Percentiles rank a stretch among this genome's conserved stretches.
Conservation (phyloP, 2,329 filamentous ascomycete genomes). For the Stagonosporopsis cucurbitacearum region DNA sequence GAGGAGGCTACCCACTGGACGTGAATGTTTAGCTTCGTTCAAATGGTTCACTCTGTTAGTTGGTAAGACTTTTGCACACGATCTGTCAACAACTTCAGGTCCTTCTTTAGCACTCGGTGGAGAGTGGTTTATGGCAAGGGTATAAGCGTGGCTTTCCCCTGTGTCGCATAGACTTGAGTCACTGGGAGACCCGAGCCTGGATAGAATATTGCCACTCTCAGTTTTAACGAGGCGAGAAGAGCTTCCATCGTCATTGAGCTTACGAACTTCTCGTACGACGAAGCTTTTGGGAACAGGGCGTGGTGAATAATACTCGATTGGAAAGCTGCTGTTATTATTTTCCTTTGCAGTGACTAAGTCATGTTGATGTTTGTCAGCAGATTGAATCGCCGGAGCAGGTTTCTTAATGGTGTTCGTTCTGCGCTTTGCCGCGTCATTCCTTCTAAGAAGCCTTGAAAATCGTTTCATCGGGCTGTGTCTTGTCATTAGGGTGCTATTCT, state of each 20-base stretch:
- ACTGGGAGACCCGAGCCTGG: not conserved
- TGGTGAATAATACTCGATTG: not conserved
- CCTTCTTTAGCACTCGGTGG: not conserved
- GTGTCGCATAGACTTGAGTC: not conserved
- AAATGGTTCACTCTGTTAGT: not conserved
- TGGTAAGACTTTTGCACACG: not conserved
- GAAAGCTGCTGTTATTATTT: not conserved
- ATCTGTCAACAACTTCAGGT: not conserved
- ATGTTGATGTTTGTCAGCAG: not conserved
- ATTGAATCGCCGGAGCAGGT: not conserved
- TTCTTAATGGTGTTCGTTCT: conserved; percentile 15
- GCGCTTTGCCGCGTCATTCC: not conserved
- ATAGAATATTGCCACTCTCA: not conserved
- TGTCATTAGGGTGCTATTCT: not conserved
- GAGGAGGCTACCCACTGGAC: not conserved
- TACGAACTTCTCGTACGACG: not conserved
- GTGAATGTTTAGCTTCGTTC: too few relatives aligned
- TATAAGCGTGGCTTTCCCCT: not conserved
- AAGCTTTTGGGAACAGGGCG: not conserved
- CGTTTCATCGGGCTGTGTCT: not conserved
- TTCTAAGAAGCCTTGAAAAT: not conserved
- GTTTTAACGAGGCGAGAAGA: not conserved
- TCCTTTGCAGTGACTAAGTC: not conserved
- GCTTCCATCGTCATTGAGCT: not conserved
- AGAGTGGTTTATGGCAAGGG: not conserved